Conservation (phyloP, 257 asterid genomes). For the Scutellaria barbata region DNA sequence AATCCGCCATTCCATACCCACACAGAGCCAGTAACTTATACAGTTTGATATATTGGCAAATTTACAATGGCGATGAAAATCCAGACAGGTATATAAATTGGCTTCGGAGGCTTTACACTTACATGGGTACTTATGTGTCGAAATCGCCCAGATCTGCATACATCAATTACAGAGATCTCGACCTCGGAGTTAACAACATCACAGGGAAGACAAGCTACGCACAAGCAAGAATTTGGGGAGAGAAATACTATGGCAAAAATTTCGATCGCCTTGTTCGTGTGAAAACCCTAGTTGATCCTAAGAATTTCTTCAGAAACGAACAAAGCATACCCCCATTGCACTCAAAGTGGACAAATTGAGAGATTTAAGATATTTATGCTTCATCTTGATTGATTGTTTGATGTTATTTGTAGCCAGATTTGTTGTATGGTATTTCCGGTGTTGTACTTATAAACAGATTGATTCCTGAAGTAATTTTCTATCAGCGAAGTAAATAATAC, state of each 20-base stretch:
- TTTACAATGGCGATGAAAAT: neutral
- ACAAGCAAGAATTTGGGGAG: slow-evolving; percentile 35
- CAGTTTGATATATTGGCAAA: slow-evolving; percentile 19
- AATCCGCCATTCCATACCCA: slow-evolving; percentile 28
- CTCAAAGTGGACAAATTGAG: neutral
- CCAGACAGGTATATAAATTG: slow-evolving; percentile 28
- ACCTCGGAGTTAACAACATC: slow-evolving; percentile 31
- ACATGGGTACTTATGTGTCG: slow-evolving; percentile 34
- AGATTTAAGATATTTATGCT: no score
- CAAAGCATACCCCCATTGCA: slow-evolving; percentile 38
- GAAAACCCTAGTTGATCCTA: slow-evolving; percentile 36
- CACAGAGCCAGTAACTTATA: slow-evolving; percentile 34
- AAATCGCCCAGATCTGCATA: slow-evolving; percentile 32
- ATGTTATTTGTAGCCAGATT: neutral
- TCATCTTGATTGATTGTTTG: neutral
- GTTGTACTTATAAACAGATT: neutral
- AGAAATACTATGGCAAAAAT: slow-evolving; percentile 19
- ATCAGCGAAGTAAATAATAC: neutral
- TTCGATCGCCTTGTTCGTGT: slow-evolving; percentile 31
- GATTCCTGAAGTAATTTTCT: neutral
- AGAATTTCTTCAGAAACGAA: slow-evolving; percentile 31
- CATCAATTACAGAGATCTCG: slow-evolving; percentile 35
- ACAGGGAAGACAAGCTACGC: slow-evolving; percentile 24
- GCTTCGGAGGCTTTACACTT: slow-evolving; percentile 17
- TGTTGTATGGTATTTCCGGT: neutral